phyloP scores from a whole-genome alignment of 768 basidiomycete species.

The Clavulina sp. region DNA sequence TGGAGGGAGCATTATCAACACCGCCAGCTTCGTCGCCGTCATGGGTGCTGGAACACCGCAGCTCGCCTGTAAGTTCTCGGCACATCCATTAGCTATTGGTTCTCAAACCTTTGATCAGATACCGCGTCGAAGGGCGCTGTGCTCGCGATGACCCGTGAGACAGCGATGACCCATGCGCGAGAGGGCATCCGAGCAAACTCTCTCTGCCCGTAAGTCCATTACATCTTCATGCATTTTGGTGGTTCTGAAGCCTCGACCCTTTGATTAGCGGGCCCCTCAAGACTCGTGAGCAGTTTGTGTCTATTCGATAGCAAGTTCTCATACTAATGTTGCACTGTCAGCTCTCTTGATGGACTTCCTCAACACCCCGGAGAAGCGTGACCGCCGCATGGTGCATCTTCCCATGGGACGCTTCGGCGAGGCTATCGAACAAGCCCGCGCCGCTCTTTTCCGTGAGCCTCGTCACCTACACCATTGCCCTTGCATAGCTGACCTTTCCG shows the following conservation, averaged over 20 bases:
- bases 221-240: neutral
- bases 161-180: conserved; percentile 93
- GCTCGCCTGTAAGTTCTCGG: conserved; percentile 64
- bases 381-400: conserved; percentile 75
- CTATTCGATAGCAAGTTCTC: neutral
- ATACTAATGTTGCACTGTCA: conserved; percentile 17
- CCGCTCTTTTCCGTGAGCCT: conserved; percentile 75
- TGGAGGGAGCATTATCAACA: conserved; percentile 88
- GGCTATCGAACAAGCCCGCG: conserved; percentile 86
- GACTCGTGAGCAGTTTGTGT: conserved; percentile 45
- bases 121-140: conserved; percentile 52
- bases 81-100: neutral
- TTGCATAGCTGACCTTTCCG: conserved; percentile 1
- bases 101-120: conserved; percentile 8
- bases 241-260: neutral
- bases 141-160: conserved; percentile 94
- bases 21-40: conserved; percentile 89
- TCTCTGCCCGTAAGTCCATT: conserved; percentile 75
- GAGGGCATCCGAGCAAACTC: conserved; percentile 96
- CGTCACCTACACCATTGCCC: conserved; percentile 7
- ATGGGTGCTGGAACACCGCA: conserved; percentile 97
- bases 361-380: conserved; percentile 85
- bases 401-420: conserved; percentile 98
- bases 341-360: conserved; percentile 97
- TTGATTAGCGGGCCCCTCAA: conserved; percentile 68